Base-by-base conservation (phyloP, 768 basidiomycete species). In the Agrocybe chaxingu region DNA sequence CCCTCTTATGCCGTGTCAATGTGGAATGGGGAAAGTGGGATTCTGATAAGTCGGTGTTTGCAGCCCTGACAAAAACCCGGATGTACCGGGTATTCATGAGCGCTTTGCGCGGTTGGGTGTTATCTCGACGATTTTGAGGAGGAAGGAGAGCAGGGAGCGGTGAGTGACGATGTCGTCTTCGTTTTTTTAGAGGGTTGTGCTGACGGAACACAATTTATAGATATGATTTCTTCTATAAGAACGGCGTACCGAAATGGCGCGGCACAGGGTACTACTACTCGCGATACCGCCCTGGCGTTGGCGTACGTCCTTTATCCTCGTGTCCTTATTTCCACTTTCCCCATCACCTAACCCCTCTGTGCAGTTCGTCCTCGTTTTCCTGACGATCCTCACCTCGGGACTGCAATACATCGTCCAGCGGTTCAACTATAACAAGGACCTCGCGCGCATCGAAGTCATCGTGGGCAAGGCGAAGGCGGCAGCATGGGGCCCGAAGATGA, bases 221-320 rank as follows among this genome's bases (percentile, higher is more conserved):
- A 57, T 92, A 92, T 55, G 89, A 92, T 66, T 90, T 90, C 67
- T 99, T 98, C 79, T 90, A 89, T 76, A 94, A 96, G 70, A 98
- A 98, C 55, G 96, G 96, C 16, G 93, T 99, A 3, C 96, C 96
- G 0, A 89, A 80, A 64, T 99, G 96, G 96, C 79, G 95, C 56
- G 96, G 94, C 11, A 93, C 91, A 31, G 91, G 92, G 39, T 98
- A 98, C 70, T 98, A 98, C 68, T 99, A 98, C 68, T 83, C 91
- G 30, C 85, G 97, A 46, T 99, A 89, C 77, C 80, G 96, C 30
- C 96, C 96, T n/a, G 92, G 94, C 19, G 76, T 98, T 53, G 82
- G 82, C 52, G 89, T 89, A 59, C 55, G 81, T 54, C 48, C 35
- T 53, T 34, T 37, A 16, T 40, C 32, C 33, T 12, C 36, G 12